A percentile compares a stretch with the other conserved stretches of the same genome.
phyloP scores from a whole-genome alignment of 345 rosid genomes.

The Moringa oleifera region DNA sequence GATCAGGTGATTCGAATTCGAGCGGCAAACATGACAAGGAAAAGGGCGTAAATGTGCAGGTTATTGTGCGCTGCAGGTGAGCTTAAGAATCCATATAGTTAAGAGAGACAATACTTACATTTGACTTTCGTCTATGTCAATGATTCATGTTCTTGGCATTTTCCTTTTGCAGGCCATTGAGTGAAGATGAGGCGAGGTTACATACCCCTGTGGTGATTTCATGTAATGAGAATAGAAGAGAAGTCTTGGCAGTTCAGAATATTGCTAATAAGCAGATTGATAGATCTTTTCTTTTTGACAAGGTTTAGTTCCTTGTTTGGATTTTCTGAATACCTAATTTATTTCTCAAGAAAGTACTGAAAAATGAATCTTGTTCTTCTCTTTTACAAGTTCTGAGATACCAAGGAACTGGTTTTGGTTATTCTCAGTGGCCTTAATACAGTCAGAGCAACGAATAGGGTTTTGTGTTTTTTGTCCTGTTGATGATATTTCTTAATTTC shows the following conservation, averaged over 20 bases:
- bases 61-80: slow-evolving; percentile 94
- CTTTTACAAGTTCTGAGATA: not conserved
- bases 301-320: slow-evolving; percentile 42
- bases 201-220: slow-evolving; percentile 88
- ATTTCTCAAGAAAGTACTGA: not conserved
- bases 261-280: slow-evolving; percentile 97
- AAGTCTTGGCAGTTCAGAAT: slow-evolving; percentile 79
- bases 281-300: slow-evolving; percentile 88
- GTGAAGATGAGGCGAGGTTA: slow-evolving; percentile 68
- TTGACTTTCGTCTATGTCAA: not conserved
- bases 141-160: slow-evolving; percentile 9
- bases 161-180: slow-evolving; percentile 61
- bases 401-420: not conserved
- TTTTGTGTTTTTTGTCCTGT: not conserved
- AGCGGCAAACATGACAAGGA: slow-evolving; percentile 68
- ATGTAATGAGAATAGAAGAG: slow-evolving; percentile 79
- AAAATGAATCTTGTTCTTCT: not conserved
- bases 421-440: not conserved
- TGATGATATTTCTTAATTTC: not conserved
- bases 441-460: too few species aligned
- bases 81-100: not conserved
- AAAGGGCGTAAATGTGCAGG: slow-evolving; percentile 97
- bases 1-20: slow-evolving; percentile 71
- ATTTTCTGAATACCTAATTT: not conserved
- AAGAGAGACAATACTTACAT: not conserved